Evolutionary conservation across 192 early-diverging fungal genomes (phyloP), one percentile per base, ranked within the genome.

Genomic region (Phycomyces blakesleeanus): DNA sequence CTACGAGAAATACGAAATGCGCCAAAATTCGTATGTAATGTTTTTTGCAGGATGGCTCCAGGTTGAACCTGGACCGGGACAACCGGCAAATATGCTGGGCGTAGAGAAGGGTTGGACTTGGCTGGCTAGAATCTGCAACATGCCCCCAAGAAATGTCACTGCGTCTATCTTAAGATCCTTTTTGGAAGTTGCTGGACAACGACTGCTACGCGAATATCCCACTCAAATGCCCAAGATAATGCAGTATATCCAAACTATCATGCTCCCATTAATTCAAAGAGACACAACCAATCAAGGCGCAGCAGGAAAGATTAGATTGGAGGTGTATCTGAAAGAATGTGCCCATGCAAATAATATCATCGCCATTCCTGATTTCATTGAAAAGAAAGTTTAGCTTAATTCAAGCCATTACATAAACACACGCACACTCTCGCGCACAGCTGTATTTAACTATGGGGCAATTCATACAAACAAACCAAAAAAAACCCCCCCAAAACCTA

Each of bases 21-120:
- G 86, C 11, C 89, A 92, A 75, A 67, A 74, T 39, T 89, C 88
- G 4, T 81, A 85, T 26, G 60, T 92, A 16, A 74, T 86, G 5
- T 69, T 94, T 16, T 93, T 86, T 60, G 84, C 75, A 24, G 92
- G 85, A 4, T 80, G 92, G 8, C 59, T 84, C 18, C 87, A 89
- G 55, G 87, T 83, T 0, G 71, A 39, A 16, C 72, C 78, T 2
- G 63, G 39, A 12, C 50, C 57, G 16, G 52, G 65, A 72, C 74
- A 71, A 5, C 76, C 81, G 0, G 49, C 72, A 21, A 76, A 83
- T 29, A 57, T 66, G 0, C 77, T 87, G 55, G 71, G 76, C 1
- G 77, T 93, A 7, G 66, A 77, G 0, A 61, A 88, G 27, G 87
- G 71, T 2, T 94, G 90, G 90, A 78, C 61, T 37, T 94, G 90